A percentile compares a stretch with the other conserved stretches of the same genome.
These are phyloP conservation scores for Colletotrichum navitas DNA, from an alignment of 2,329 filamentous ascomycete genomes.

Conservation along the genomic window DNA sequence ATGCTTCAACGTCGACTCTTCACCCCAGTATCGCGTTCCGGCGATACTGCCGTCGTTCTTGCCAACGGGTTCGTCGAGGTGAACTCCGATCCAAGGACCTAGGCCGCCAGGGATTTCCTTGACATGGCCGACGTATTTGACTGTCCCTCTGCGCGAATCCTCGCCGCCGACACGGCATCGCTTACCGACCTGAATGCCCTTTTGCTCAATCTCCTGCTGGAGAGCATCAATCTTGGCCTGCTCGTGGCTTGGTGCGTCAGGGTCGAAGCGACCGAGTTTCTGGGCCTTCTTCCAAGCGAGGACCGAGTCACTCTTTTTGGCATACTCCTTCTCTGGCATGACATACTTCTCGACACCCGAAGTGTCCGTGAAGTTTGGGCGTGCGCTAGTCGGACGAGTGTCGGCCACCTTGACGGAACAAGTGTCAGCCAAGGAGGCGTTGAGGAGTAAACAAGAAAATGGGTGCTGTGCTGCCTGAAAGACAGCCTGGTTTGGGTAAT, in stretches of 20 bases:
- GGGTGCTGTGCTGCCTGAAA: background rate
- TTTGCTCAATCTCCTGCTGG: slow-evolving; percentile 76
- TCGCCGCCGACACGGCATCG: slow-evolving; percentile 76
- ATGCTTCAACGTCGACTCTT: slow-evolving; percentile 73
- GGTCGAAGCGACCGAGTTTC: slow-evolving; percentile 96
- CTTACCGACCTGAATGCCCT: slow-evolving; percentile 74
- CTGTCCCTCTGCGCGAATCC: slow-evolving; percentile 76
- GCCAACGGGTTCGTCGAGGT: slow-evolving; percentile 83
- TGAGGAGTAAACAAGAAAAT: slow-evolving; percentile 1
- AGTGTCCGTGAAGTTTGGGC: slow-evolving; percentile 85
- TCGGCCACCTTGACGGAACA: slow-evolving; percentile 76
- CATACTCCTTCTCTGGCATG: slow-evolving; percentile 89
- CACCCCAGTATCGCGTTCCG: slow-evolving; percentile 76
- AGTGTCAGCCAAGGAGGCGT: background rate
- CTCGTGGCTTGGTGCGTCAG: slow-evolving; percentile 80
- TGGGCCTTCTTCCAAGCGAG: slow-evolving; percentile 96
- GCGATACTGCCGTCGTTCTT: slow-evolving; percentile 84
- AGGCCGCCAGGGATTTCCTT: slow-evolving; percentile 76
- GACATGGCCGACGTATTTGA: slow-evolving; percentile 80
- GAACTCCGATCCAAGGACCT: slow-evolving; percentile 79
- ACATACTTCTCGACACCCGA: slow-evolving; percentile 89
- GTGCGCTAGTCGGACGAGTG: slow-evolving; percentile 79
- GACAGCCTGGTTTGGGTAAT: background rate
- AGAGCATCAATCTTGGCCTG: slow-evolving; percentile 78
- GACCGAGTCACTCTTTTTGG: slow-evolving; percentile 87